Percentiles rank a stretch among this genome's conserved stretches.
These are phyloP conservation scores for Acanthamoeba lenticulata DNA, from an alignment of 208 protist species.

Conservation along the genomic window DNA sequence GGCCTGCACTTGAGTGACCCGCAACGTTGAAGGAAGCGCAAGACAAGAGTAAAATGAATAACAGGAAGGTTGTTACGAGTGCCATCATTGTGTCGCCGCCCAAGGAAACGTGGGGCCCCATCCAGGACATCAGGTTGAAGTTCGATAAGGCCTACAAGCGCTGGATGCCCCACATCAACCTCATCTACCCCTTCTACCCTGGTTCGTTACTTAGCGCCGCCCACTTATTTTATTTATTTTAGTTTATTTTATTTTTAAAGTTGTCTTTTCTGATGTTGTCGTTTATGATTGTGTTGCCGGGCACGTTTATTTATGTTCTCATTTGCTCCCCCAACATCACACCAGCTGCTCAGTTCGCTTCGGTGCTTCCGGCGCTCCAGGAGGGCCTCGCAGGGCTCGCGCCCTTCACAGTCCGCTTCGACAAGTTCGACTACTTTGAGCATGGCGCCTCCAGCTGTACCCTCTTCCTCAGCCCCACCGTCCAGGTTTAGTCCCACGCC, in stretches of 20 bases:
- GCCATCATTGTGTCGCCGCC: conserved; percentile 61
- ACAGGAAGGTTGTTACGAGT: conserved; percentile 35
- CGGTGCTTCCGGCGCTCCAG: neutral
- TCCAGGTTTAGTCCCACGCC: neutral
- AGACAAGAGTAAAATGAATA: too few species aligned
- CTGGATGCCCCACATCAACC: conserved; percentile 68
- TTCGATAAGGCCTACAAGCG: conserved; percentile 60
- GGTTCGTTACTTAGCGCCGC: neutral
- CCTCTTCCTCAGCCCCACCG: conserved; percentile 22
- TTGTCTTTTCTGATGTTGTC: neutral
- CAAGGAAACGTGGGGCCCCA: conserved; percentile 33
- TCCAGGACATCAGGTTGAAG: conserved; percentile 59
- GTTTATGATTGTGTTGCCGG: neutral
- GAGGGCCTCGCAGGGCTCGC: neutral
- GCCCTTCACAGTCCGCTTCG: conserved; percentile 61
- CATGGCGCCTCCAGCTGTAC: conserved; percentile 55
- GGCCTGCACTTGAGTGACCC: too few species aligned
- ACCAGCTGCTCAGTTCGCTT: neutral
- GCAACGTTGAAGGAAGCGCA: too few species aligned
- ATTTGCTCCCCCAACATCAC: neutral
- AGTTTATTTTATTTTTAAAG: neutral
- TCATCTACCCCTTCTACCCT: conserved; percentile 61
- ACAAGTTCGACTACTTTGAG: conserved; percentile 58
- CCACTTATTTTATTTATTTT: neutral
- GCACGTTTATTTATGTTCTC: neutral